Percentiles rank a stretch among this genome's conserved stretches.
phyloP scores from a whole-genome alignment of 768 basidiomycete genomes.

The Arthromyces matolae region DNA sequence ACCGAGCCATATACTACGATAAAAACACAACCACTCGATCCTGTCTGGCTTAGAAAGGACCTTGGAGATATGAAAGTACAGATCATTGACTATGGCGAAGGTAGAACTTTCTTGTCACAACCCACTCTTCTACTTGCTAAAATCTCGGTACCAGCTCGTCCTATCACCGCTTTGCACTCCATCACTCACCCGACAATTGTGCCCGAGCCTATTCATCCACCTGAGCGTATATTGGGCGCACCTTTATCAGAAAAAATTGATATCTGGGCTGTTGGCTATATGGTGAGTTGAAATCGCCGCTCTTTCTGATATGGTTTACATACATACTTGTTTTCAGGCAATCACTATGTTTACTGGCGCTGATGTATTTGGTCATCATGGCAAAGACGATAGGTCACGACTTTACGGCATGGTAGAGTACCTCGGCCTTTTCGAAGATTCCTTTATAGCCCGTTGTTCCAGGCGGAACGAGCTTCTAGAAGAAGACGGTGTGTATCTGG shows the following conservation, averaged over 20 bases:
- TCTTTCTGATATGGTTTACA: not conserved
- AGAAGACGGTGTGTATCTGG: not conserved
- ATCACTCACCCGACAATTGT: not conserved
- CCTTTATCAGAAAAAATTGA: slow-evolving; percentile 1
- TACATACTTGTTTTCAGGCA: not conserved
- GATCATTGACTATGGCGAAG: slow-evolving; percentile 4
- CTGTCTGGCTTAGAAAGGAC: not conserved
- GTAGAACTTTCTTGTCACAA: not conserved
- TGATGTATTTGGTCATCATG: not conserved
- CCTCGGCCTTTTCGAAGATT: not conserved
- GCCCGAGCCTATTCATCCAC: not conserved
- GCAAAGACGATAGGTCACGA: not conserved
- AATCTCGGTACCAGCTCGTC: not conserved
- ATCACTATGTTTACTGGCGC: not conserved
- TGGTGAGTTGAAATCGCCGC: not conserved
- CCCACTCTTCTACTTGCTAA: not conserved
- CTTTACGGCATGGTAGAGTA: slow-evolving; percentile 2
- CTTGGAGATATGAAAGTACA: not conserved
- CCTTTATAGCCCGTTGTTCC: not conserved
- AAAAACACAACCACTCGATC: not conserved
- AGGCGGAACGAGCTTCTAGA: not conserved
- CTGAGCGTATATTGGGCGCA: not conserved
- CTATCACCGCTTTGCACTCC: not conserved
- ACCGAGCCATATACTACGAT: not conserved
- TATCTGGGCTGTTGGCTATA: slow-evolving; percentile 1